Percentiles rank a stretch among this genome's conserved stretches.
Evolutionary conservation across 1,284 basidiomycete genomes (phyloP).

Genomic region (Ustilago trichophora): DNA sequence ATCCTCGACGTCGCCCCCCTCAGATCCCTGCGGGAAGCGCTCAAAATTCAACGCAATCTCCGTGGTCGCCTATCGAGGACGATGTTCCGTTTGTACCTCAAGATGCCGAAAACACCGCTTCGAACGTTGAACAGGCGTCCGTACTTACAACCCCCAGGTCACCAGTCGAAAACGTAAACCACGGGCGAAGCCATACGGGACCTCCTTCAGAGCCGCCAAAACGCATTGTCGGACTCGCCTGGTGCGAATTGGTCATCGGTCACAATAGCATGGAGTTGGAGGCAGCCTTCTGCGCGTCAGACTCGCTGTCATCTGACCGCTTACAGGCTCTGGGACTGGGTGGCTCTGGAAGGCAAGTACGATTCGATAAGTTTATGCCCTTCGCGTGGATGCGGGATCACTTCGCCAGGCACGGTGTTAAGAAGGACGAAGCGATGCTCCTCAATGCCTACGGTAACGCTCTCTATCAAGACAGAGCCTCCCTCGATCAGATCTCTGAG

Average conservation of each 20-base stretch:
- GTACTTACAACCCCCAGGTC: slow-evolving; percentile 4
- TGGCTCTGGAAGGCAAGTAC: neutral
- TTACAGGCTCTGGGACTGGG: slow-evolving; percentile 11
- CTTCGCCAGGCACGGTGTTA: neutral
- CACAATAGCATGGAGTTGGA: slow-evolving; percentile 13
- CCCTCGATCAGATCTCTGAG: slow-evolving; percentile 29
- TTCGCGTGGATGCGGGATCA: slow-evolving; percentile 29
- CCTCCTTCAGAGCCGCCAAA: neutral
- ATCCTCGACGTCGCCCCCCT: slow-evolving; percentile 23
- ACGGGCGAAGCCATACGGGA: neutral
- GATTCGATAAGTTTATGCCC: slow-evolving; percentile 28
- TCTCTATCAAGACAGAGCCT: neutral
- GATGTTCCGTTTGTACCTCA: too few relatives aligned
- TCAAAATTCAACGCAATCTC: too few relatives aligned
- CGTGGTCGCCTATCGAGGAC: too few relatives aligned
- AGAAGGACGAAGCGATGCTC: slow-evolving; percentile 16
- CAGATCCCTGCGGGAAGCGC: neutral
- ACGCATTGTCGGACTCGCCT: slow-evolving; percentile 4
- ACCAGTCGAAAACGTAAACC: neutral
- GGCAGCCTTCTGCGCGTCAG: slow-evolving; percentile 9
- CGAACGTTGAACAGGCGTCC: slow-evolving; percentile 1
- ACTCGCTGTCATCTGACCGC: slow-evolving; percentile 5
- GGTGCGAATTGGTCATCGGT: slow-evolving; percentile 11
- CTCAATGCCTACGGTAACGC: slow-evolving; percentile 11
- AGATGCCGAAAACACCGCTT: neutral